phyloP scores from a whole-genome alignment of 306 rosid genomes.

The Leucaena leucocephala region DNA sequence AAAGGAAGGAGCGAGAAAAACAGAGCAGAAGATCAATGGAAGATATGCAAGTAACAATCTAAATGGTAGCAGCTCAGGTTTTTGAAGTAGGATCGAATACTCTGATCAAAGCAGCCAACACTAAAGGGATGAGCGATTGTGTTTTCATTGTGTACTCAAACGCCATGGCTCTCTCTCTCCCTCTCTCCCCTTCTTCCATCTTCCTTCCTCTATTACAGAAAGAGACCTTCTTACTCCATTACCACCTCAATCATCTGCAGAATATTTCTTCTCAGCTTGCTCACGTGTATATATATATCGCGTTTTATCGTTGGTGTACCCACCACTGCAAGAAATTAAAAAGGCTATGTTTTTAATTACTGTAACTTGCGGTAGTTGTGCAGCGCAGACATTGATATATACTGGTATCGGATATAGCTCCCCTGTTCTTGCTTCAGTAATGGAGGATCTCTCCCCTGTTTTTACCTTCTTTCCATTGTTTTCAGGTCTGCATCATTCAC shows the following conservation, averaged over 20 bases:
- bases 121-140: slow-evolving; percentile 43
- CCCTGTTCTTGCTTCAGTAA: slow-evolving; percentile 53
- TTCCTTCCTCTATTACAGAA: slow-evolving; percentile 46
- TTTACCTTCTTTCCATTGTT: slow-evolving; percentile 46
- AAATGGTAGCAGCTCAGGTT: slow-evolving; percentile 41
- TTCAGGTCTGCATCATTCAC: slow-evolving; percentile 37
- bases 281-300: slow-evolving; percentile 25
- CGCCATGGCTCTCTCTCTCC: slow-evolving; percentile 40
- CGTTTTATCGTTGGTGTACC: too few species aligned
- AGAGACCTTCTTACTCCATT: slow-evolving; percentile 33
- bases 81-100: slow-evolving; percentile 46
- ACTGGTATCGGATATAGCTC: slow-evolving; percentile 51
- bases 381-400: slow-evolving; percentile 36
- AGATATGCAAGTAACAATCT: neutral
- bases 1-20: neutral
- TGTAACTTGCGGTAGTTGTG: slow-evolving; percentile 20
- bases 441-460: slow-evolving; percentile 51
- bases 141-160: slow-evolving; percentile 47
- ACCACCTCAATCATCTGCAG: slow-evolving; percentile 23
- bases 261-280: slow-evolving; percentile 35
- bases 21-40: neutral
- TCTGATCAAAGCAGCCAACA: slow-evolving; percentile 39
- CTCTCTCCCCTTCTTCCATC: slow-evolving; percentile 40
- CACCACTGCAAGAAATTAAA: neutral
- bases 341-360: neutral